Evolutionary conservation across 768 basidiomycete genomes (phyloP).

Genomic region (Postia placenta): DNA sequence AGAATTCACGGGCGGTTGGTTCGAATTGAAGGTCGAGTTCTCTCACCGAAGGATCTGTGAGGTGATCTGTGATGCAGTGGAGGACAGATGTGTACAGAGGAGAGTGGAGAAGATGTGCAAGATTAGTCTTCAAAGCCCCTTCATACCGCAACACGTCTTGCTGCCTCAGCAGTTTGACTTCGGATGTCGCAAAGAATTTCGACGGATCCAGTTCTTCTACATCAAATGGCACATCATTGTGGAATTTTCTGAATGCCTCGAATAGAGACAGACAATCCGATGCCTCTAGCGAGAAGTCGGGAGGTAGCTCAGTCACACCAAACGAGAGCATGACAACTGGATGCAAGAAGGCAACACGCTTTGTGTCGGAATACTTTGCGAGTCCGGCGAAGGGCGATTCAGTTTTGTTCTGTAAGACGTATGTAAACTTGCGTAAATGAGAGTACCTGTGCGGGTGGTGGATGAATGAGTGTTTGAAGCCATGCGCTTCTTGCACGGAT

Average conservation of each 20-base stretch:
- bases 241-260: conserved; percentile 29
- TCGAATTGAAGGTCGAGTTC: conserved; percentile 24
- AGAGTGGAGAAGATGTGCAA: conserved; percentile 32
- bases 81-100: conserved; percentile 32
- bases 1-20: conserved; percentile 29
- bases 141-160: conserved; percentile 60
- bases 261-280: conserved; percentile 50
- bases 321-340: conserved; percentile 57
- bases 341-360: conserved; percentile 50
- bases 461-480: conserved; percentile 54
- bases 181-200: conserved; percentile 34
- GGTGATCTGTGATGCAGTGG: conserved; percentile 30
- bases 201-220: conserved; percentile 34
- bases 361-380: conserved; percentile 28
- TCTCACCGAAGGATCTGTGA: conserved; percentile 34
- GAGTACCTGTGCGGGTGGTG: conserved; percentile 67
- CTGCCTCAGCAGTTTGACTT: conserved; percentile 40
- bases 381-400: conserved; percentile 32
- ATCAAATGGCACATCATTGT: conserved; percentile 14
- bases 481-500: conserved; percentile 52
- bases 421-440: conserved; percentile 64
- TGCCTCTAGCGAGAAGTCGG: conserved; percentile 60
- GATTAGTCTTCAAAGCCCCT: conserved; percentile 37
- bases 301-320: conserved; percentile 43
- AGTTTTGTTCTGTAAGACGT: conserved; percentile 29